These are phyloP conservation scores for Penicillium odoratum DNA, from an alignment of 495 filamentous ascomycete species.

Conservation along the genomic window DNA sequence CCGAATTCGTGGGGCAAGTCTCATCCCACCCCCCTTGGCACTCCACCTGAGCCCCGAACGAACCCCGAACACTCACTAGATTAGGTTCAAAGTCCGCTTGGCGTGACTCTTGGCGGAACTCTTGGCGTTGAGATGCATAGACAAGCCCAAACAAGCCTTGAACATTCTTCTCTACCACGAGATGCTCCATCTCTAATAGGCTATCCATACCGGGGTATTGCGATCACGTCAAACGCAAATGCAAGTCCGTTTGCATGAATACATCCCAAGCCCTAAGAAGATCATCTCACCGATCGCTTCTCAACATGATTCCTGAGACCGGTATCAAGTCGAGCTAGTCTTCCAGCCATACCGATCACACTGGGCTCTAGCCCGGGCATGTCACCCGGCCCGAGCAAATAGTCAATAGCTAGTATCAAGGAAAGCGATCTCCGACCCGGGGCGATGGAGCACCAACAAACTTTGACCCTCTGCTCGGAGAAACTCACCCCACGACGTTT, in stretches of 20 bases:
- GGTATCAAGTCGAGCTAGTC: background rate
- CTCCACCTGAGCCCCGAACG: background rate
- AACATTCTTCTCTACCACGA: background rate
- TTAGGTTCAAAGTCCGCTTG: background rate
- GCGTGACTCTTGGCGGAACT: background rate
- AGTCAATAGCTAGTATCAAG: background rate
- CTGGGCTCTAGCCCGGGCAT: background rate
- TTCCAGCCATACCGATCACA: background rate
- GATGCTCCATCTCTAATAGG: background rate
- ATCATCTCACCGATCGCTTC: background rate
- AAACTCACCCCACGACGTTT: background rate
- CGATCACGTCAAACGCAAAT: background rate
- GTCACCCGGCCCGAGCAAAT: background rate
- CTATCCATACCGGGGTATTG: background rate
- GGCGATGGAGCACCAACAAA: background rate
- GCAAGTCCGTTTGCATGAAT: background rate
- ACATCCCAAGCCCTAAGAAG: background rate
- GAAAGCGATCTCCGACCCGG: conserved; percentile 1
- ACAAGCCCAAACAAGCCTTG: conserved; percentile 3
- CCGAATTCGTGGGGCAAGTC: background rate
- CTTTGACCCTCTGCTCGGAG: background rate
- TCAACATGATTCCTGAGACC: background rate
- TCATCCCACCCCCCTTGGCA: background rate
- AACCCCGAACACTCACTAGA: background rate
- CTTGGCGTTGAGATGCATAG: conserved; percentile 4